These are phyloP conservation scores for Pseudocercospora pini-densiflorae DNA, from an alignment of 2,329 filamentous ascomycete species.

Conservation along the genomic window DNA sequence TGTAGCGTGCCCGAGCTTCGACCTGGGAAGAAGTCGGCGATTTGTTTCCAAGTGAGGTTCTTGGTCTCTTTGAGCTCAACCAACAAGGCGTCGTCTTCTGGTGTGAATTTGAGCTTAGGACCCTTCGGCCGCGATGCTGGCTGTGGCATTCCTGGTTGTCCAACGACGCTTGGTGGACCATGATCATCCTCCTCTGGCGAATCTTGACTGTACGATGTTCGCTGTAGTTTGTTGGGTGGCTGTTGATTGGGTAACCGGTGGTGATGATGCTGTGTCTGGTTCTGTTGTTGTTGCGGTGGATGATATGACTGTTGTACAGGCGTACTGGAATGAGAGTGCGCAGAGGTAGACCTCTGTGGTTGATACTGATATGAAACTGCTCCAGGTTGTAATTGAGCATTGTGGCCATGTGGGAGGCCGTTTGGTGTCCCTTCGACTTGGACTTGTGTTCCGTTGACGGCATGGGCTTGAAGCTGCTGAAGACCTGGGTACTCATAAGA, in stretches of 20 bases:
- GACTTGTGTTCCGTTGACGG: conserved; percentile 39
- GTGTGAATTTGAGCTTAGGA: conserved; percentile 91
- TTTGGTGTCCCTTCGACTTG: conserved; percentile 46
- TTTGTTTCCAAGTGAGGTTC: conserved; percentile 96
- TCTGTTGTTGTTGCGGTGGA: conserved; percentile 53
- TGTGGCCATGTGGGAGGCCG: conserved; percentile 22
- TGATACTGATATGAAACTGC: conserved; percentile 29
- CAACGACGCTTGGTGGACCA: conserved; percentile 82
- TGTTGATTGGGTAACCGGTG: conserved; percentile 77
- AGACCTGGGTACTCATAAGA: conserved; percentile 47
- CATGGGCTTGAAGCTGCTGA: conserved; percentile 43
- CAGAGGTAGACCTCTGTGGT: conserved; percentile 31
- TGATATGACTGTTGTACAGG: conserved; percentile 25
- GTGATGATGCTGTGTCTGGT: conserved; percentile 67
- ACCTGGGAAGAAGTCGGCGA: conserved; percentile 93
- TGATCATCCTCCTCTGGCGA: conserved; percentile 44
- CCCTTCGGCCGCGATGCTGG: conserved; percentile 81
- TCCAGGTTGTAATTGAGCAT: conserved; percentile 29
- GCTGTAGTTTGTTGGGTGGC: conserved; percentile 69
- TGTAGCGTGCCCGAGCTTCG: conserved; percentile 88
- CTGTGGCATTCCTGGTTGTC: conserved; percentile 82
- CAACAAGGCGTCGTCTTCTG: conserved; percentile 85
- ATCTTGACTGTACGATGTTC: conserved; percentile 38
- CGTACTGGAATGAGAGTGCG: conserved; percentile 28
- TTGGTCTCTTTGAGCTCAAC: conserved; percentile 94